These are phyloP conservation scores for Microascus cirrosus DNA, from an alignment of 2,329 filamentous ascomycete species.

Conservation along the genomic window DNA sequence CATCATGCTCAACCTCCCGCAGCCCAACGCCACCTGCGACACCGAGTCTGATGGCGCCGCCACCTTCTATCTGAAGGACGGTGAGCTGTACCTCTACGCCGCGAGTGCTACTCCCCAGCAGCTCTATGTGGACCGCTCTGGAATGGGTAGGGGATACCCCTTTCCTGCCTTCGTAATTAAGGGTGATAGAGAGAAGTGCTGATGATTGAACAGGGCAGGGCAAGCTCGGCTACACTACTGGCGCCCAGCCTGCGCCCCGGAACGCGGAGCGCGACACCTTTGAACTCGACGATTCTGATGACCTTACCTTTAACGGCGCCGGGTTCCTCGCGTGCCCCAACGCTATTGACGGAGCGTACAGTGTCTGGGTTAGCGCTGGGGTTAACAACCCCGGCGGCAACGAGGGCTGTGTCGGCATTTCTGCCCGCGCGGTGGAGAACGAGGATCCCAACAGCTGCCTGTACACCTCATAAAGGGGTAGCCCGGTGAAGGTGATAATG, in stretches of 20 bases:
- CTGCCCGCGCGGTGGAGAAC: conserved; percentile 16
- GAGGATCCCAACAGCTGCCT: conserved; percentile 21
- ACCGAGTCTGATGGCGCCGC: conserved; percentile 26
- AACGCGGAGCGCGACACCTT: conserved; percentile 37
- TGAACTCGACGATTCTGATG: conserved; percentile 25
- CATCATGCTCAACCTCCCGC: conserved; percentile 29
- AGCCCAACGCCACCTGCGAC: conserved; percentile 38
- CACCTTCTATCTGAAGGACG: conserved; percentile 35
- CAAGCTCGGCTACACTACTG: conserved; percentile 38
- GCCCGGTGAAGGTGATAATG: too few species aligned
- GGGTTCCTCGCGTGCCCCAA: conserved; percentile 42
- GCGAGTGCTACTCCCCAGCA: conserved; percentile 25
- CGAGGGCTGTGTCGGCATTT: conserved; percentile 23
- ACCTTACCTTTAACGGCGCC: conserved; percentile 32
- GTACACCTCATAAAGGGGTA: conserved; percentile 15
- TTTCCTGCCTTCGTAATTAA: not conserved
- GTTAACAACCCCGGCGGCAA: conserved; percentile 21
- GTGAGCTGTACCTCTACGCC: conserved; percentile 5
- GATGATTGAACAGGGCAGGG: conserved; percentile 31
- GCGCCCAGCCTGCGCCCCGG: conserved; percentile 21
- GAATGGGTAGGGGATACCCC: conserved; percentile 35
- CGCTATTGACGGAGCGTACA: conserved; percentile 28
- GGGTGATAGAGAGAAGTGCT: conserved; percentile 3
- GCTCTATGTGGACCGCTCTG: conserved; percentile 42
- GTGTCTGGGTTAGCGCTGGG: conserved; percentile 22